These are phyloP conservation scores for Zelopaecilomyces penicillatus DNA, from an alignment of 2,329 filamentous ascomycete genomes.

Conservation along the genomic window DNA sequence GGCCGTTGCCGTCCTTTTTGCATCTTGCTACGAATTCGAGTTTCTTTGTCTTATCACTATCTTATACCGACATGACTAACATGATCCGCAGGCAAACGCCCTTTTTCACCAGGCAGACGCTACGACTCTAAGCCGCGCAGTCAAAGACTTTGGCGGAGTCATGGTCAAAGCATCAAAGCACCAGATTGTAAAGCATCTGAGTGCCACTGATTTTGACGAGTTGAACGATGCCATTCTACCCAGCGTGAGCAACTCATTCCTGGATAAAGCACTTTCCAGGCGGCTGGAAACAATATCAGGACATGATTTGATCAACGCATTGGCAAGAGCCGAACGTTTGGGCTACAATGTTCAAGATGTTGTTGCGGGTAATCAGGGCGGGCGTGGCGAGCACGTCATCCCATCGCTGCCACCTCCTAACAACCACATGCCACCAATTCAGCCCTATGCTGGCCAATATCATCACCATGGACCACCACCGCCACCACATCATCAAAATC, in stretches of 20 bases:
- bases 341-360: conserved; percentile 47
- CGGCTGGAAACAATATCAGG: conserved; percentile 47
- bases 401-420: conserved; percentile 17
- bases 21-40: background rate
- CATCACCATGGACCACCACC: background rate
- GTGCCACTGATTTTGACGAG: conserved; percentile 34
- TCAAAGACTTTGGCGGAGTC: conserved; percentile 38
- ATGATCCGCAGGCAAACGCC: conserved; percentile 36
- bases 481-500: background rate
- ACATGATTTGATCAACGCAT: conserved; percentile 45
- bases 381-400: conserved; percentile 28
- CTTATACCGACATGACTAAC: conserved; percentile 15
- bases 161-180: conserved; percentile 32
- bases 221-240: conserved; percentile 34
- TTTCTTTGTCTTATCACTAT: background rate
- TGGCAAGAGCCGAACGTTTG: conserved; percentile 48
- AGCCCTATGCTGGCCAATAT: background rate
- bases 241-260: conserved; percentile 39
- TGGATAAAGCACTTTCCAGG: conserved; percentile 43
- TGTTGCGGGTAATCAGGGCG: conserved; percentile 25
- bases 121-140: conserved; percentile 27
- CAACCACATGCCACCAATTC: conserved; percentile 3
- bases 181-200: conserved; percentile 35
- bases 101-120: conserved; percentile 36
- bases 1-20: background rate